phyloP scores from a whole-genome alignment of 495 filamentous ascomycete species.

The Platismatia glauca region DNA sequence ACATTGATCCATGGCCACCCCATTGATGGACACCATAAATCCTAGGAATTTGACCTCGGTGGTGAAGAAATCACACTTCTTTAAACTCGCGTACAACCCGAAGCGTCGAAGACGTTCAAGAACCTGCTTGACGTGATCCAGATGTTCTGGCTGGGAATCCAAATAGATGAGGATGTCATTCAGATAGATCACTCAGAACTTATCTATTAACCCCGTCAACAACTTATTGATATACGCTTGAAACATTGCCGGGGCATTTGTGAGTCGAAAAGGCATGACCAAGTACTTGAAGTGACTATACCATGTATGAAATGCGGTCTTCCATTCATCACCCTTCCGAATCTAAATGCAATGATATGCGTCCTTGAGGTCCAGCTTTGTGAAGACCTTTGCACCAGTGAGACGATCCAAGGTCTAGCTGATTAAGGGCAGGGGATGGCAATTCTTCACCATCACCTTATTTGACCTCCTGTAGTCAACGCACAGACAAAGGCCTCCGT shows the following conservation, averaged over 20 bases:
- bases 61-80: too few species aligned
- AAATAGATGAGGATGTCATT: too few species aligned
- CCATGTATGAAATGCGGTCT: conserved; percentile 13
- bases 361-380: too few species aligned
- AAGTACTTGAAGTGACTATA: conserved; percentile 19
- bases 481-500: conserved; percentile 15
- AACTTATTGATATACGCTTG: neutral
- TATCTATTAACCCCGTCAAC: neutral
- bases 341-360: too few species aligned
- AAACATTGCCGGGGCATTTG: neutral
- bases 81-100: too few species aligned
- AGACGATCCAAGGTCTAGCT: conserved; percentile 7
- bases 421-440: conserved; percentile 18
- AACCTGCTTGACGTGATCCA: too few species aligned
- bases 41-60: conserved; percentile 8
- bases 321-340: too few species aligned
- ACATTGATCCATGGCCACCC: too few species aligned
- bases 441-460: conserved; percentile 19
- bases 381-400: too few species aligned
- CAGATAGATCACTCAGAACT: neutral
- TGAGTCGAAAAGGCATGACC: conserved; percentile 18
- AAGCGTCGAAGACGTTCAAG: too few species aligned
- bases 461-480: conserved; percentile 21
- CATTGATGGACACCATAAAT: too few species aligned
- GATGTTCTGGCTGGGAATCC: too few species aligned